Evolutionary conservation across 106 monocot genomes (phyloP), one percentile per base, ranked within the genome.

Genomic region (Dendrobium nobile): DNA sequence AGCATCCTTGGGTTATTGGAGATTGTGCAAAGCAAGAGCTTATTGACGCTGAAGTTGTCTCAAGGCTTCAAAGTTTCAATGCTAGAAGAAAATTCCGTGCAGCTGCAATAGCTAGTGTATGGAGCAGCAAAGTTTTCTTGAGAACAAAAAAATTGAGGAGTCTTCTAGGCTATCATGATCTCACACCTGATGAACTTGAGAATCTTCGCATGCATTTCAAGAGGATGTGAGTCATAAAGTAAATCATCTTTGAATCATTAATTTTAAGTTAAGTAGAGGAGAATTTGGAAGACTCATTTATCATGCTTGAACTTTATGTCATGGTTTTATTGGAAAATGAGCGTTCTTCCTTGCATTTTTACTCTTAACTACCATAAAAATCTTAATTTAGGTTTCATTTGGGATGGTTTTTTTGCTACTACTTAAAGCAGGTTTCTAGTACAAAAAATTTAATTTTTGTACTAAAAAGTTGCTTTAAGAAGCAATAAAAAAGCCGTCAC

Each of bases 1-100:
- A 84, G 75, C 89, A 91, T 85, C 89, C 89, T 58, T 91, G 91
- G 91, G 91, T 91, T 74, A 80, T 91, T 44, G 91, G 91, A 33
- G 91, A 91, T 65, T 89, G 80, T 28, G 91, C 91, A 0, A 91
- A 91, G 74, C 85, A 89, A 26, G 89, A 91, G 4, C 85, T 85
- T 67, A 89, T 91, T 83, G 89, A 89, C 61, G 82, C 91, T 44
- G 91, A 89, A 68, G 92, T 89, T 33, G 92, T 92, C 24, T 84
- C 89, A 40, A 87, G 87, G 26, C 87, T 92, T 61, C 89, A 92
- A 76, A 92, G 83, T 76, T 92, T 89, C 77, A 92, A 92, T 87
- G 92, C 92, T 65, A 79, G 85, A 16, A 73, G 85, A 48, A 92
- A 92, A 84, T 77, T 92, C 8, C 89, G 92, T 80, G 89, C 89